Percentiles rank a stretch among this genome's conserved stretches.
These are phyloP conservation scores for Fusarium austroafricanum DNA, from an alignment of 2,329 filamentous ascomycete genomes.

Conservation along the genomic window DNA sequence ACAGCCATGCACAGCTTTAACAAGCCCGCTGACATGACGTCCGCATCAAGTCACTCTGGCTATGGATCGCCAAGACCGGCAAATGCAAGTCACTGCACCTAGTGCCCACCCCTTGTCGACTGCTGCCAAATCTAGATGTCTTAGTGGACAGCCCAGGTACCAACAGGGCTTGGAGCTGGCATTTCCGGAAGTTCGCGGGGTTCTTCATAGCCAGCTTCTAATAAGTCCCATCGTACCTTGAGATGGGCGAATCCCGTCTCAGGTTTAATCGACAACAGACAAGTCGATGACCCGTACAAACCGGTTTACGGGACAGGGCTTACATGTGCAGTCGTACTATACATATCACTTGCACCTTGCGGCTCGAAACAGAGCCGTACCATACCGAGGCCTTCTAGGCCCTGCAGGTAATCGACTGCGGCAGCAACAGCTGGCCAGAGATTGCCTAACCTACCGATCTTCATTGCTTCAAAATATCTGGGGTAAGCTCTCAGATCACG, in stretches of 20 bases:
- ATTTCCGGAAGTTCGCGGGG: constrained; percentile 25
- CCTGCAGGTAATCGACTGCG: constrained; percentile 5
- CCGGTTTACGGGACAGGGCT: constrained; percentile 20
- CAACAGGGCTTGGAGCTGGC: constrained; percentile 14
- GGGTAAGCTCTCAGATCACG: constrained; percentile 34
- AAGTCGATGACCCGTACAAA: constrained; percentile 39
- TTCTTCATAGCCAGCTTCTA: constrained; percentile 10
- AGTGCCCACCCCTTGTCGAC: constrained; percentile 27
- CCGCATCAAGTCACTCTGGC: constrained; percentile 41
- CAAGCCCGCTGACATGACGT: constrained; percentile 38
- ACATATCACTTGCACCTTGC: neutral
- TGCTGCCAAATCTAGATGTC: constrained; percentile 18
- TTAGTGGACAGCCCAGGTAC: constrained; percentile 24
- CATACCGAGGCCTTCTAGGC: neutral
- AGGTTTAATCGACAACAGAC: constrained; percentile 20
- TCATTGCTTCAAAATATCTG: constrained; percentile 23
- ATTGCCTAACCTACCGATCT: constrained; percentile 25
- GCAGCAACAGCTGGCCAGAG: constrained; percentile 9
- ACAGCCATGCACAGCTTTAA: neutral
- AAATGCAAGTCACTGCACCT: constrained; percentile 37
- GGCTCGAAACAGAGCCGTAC: constrained; percentile 4
- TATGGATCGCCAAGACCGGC: constrained; percentile 28
- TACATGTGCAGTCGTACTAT: constrained; percentile 2
- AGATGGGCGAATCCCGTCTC: constrained; percentile 35
- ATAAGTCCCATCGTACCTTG: constrained; percentile 32